Evolutionary conservation across 805 yeast species (phyloP).

Genomic region (Starmerella ratchasimensis): DNA sequence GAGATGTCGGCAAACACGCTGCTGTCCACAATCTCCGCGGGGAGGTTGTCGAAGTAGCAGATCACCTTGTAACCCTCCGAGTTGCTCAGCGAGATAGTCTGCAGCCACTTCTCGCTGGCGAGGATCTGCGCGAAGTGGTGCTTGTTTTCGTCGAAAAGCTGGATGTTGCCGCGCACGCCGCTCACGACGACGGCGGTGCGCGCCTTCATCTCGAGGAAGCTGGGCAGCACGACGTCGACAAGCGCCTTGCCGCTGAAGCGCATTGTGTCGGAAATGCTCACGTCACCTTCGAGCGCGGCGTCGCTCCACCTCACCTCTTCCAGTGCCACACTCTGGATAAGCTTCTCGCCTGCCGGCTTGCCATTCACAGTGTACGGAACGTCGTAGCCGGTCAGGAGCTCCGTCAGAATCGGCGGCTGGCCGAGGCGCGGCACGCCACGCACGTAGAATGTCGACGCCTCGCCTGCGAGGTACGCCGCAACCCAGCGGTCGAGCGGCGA

Average conservation of each 20-base stretch:
- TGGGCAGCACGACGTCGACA: slow-evolving; percentile 22
- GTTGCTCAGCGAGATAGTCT: slow-evolving; percentile 25
- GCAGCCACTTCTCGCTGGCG: slow-evolving; percentile 34
- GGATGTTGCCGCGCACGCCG: slow-evolving; percentile 32
- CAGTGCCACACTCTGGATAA: slow-evolving; percentile 22
- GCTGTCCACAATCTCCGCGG: slow-evolving; percentile 32
- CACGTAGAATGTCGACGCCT: slow-evolving; percentile 14
- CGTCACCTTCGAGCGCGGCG: background rate
- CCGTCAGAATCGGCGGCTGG: slow-evolving; percentile 9
- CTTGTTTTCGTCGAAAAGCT: slow-evolving; percentile 28
- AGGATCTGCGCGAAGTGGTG: slow-evolving; percentile 32
- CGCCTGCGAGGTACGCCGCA: slow-evolving; percentile 21
- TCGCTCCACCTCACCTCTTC: slow-evolving; percentile 17
- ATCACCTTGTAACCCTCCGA: slow-evolving; percentile 27
- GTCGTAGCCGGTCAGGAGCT: slow-evolving; percentile 11
- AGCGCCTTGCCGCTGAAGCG: slow-evolving; percentile 21
- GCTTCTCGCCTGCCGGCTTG: slow-evolving; percentile 19
- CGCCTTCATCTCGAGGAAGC: slow-evolving; percentile 16
- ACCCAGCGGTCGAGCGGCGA: slow-evolving; percentile 24
- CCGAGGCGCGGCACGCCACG: slow-evolving; percentile 14
- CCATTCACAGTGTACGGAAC: slow-evolving; percentile 19
- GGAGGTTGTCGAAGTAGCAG: slow-evolving; percentile 32
- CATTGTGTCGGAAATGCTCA: background rate
- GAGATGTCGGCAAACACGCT: slow-evolving; percentile 32
- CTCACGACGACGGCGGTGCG: slow-evolving; percentile 25